Percentiles rank a stretch among this genome's conserved stretches.
These are phyloP conservation scores for Heliosperma pusillum DNA, from an alignment of 148 eudicot species.

Conservation along the genomic window DNA sequence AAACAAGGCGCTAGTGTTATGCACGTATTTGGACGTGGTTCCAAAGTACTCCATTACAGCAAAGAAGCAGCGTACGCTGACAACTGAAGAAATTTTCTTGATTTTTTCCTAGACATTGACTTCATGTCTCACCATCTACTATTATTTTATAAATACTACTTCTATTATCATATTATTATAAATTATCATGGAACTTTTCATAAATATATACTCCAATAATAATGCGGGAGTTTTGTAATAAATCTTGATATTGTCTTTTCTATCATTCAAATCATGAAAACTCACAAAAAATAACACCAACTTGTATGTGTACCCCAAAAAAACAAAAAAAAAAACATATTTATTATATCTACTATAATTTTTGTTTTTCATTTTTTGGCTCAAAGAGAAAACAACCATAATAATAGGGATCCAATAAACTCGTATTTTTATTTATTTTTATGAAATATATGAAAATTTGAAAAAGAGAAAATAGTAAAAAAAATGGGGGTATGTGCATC, in stretches of 20 bases:
- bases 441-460: background rate
- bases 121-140: slow-evolving; percentile 8
- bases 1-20: slow-evolving; percentile 6
- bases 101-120: slow-evolving; percentile 20
- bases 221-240: background rate
- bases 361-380: background rate
- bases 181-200: background rate
- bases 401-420: too few relatives aligned
- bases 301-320: background rate
- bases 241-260: slow-evolving; percentile 3
- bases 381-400: too few relatives aligned
- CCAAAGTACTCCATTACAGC: background rate
- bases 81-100: slow-evolving; percentile 23
- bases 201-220: background rate
- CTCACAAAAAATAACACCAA: background rate
- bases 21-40: slow-evolving; percentile 18
- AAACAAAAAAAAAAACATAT: background rate
- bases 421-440: background rate
- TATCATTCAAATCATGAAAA: background rate
- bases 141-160: background rate
- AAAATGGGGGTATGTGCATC: slow-evolving; percentile 82
- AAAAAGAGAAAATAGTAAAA: background rate
- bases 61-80: slow-evolving; percentile 19
- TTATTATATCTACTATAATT: background rate
- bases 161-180: background rate